Evolutionary conservation across 2,329 filamentous ascomycete species (phyloP).

Genomic region (Cytospora mali): DNA sequence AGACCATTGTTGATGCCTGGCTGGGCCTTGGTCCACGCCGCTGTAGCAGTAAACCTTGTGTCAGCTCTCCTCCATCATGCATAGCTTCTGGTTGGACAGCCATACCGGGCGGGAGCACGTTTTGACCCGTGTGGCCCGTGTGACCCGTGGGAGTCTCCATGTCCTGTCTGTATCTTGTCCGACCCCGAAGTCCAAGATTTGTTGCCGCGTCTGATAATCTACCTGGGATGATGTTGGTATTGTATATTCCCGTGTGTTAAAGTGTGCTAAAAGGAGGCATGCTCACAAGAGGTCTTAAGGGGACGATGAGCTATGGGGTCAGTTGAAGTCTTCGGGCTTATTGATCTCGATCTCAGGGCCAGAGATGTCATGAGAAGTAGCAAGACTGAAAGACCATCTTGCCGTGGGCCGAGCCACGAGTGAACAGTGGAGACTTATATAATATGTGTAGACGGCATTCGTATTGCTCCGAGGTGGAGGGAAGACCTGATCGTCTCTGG

Average conservation of each 20-base stretch:
- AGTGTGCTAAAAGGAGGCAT: neutral
- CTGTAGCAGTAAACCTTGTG: neutral
- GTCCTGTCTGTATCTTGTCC: constrained; percentile 2
- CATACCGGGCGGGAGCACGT: constrained; percentile 21
- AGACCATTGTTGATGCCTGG: constrained; percentile 37
- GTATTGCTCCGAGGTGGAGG: no score
- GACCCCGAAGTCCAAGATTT: constrained; percentile 4
- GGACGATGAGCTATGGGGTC: neutral
- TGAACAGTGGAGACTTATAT: neutral
- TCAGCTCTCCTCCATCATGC: neutral
- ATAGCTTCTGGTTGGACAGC: neutral
- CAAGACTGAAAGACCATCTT: neutral
- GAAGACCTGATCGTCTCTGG: neutral
- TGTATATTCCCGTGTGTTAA: neutral
- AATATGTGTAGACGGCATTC: neutral
- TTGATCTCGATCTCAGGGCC: neutral
- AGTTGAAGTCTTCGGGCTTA: neutral
- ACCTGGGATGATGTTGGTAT: neutral
- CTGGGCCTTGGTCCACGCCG: constrained; percentile 14
- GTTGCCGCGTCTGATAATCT: neutral
- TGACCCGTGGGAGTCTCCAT: no score
- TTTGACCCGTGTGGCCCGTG: no score
- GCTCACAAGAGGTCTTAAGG: neutral
- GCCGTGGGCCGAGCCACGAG: neutral
- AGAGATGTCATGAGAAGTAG: neutral